These are phyloP conservation scores for Ogataea zsoltii DNA, from an alignment of 805 yeast species.

Conservation along the genomic window DNA sequence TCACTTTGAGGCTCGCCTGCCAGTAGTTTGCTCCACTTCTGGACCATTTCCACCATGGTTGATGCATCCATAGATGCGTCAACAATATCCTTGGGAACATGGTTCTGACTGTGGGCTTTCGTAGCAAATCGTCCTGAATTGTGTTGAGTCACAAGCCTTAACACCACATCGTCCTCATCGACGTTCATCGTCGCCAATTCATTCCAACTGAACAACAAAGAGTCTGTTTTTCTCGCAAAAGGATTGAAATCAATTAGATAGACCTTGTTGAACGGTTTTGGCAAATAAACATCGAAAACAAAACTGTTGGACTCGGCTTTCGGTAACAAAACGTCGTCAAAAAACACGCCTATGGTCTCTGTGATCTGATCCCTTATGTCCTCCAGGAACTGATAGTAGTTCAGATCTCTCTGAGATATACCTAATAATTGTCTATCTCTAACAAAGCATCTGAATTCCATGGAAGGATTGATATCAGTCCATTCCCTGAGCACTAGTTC, in stretches of 20 bases:
- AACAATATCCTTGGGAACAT: constrained; percentile 88
- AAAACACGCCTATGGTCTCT: constrained; percentile 53
- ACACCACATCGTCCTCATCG: constrained; percentile 42
- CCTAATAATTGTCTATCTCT: constrained; percentile 64
- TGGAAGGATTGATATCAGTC: constrained; percentile 81
- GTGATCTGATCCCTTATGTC: constrained; percentile 49
- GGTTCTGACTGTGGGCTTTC: constrained; percentile 85
- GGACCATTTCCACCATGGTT: constrained; percentile 68
- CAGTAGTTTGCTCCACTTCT: constrained; percentile 48
- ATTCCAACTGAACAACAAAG: constrained; percentile 81
- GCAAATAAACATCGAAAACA: constrained; percentile 81
- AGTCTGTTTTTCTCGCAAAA: constrained; percentile 73
- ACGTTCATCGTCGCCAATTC: constrained; percentile 51
- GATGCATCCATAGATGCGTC: constrained; percentile 74
- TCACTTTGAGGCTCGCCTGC: constrained; percentile 31
- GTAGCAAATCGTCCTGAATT: constrained; percentile 76
- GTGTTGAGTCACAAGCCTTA: constrained; percentile 67
- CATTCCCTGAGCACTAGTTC: constrained; percentile 82
- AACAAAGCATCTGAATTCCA: constrained; percentile 89
- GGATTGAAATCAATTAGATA: constrained; percentile 87
- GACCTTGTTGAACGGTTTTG: constrained; percentile 66
- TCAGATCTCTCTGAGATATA: constrained; percentile 82
- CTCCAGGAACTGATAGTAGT: constrained; percentile 71
- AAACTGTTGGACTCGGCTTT: constrained; percentile 56
- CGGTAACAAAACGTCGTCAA: constrained; percentile 45